Percentiles rank a stretch among this genome's conserved stretches.
Conservation (phyloP, 257 asterid genomes). For the Solanum sitiens region DNA sequence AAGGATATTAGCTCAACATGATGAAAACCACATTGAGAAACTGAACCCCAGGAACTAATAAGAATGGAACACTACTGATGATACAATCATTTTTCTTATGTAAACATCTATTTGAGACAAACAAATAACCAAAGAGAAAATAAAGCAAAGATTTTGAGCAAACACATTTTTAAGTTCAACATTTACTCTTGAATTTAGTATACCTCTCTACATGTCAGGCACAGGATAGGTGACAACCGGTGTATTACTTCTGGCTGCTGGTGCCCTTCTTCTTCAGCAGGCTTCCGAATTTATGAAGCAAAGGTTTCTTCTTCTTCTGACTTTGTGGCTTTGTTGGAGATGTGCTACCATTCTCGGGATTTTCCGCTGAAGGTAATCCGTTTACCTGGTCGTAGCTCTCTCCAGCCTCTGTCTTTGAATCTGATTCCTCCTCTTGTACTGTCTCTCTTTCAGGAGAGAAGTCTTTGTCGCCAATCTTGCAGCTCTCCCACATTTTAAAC, state of each 20-base stretch:
- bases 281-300: slow-evolving; percentile 77
- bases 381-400: slow-evolving; percentile 31
- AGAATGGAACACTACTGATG: slow-evolving; percentile 19
- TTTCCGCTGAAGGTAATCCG: slow-evolving; percentile 40
- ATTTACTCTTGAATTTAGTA: slow-evolving; percentile 18
- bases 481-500: slow-evolving; percentile 88
- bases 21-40: background rate
- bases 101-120: slow-evolving; percentile 3
- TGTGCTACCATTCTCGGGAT: slow-evolving; percentile 34
- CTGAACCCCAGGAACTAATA: background rate
- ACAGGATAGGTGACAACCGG: background rate
- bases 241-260: slow-evolving; percentile 42
- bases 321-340: slow-evolving; percentile 43
- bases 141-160: slow-evolving; percentile 17
- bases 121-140: slow-evolving; percentile 2
- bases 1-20: background rate
- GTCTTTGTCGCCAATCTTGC: slow-evolving; percentile 80
- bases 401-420: slow-evolving; percentile 35
- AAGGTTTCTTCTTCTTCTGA: slow-evolving; percentile 84
- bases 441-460: slow-evolving; percentile 57
- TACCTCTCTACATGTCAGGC: slow-evolving; percentile 25
- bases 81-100: slow-evolving; percentile 26
- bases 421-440: slow-evolving; percentile 65
- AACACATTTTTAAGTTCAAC: slow-evolving; percentile 21
- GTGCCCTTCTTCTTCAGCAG: slow-evolving; percentile 79